These are phyloP conservation scores for Naganishia kalamii DNA, from an alignment of 768 basidiomycete genomes.

Conservation along the genomic window DNA sequence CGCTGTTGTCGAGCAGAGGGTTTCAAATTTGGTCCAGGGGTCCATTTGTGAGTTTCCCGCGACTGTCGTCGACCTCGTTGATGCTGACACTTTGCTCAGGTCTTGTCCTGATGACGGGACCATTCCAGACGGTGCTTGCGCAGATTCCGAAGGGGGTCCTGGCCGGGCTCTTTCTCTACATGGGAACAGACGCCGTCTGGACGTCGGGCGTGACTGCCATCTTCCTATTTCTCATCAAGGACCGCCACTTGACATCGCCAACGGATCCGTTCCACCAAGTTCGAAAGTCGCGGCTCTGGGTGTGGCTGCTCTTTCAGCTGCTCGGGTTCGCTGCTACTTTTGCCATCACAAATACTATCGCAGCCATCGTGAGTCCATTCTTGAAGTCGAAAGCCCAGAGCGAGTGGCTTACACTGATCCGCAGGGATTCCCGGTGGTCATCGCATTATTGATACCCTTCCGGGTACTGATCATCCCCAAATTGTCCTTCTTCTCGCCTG, in stretches of 20 bases:
- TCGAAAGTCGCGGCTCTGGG: conserved; percentile 62
- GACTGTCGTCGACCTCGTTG: not conserved
- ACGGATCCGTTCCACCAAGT: conserved; percentile 69
- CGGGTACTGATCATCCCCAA: conserved; percentile 65
- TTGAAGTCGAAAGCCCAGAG: not conserved
- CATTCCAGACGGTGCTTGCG: conserved; percentile 70
- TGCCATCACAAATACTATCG: conserved; percentile 78
- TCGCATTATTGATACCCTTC: conserved; percentile 72
- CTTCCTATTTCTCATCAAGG: conserved; percentile 70
- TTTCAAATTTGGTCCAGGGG: conserved; percentile 83
- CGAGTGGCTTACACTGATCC: not conserved
- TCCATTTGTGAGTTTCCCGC: conserved; percentile 52
- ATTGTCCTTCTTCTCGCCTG: conserved; percentile 61
- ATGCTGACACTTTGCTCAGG: conserved; percentile 27
- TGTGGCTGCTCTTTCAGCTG: conserved; percentile 70
- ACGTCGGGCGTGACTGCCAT: conserved; percentile 77
- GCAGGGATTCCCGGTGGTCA: conserved; percentile 84
- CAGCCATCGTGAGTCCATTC: conserved; percentile 16
- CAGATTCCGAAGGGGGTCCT: conserved; percentile 70
- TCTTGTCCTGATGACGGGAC: conserved; percentile 71
- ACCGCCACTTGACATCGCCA: conserved; percentile 57
- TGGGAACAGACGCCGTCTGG: conserved; percentile 76
- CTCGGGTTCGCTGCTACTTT: conserved; percentile 80
- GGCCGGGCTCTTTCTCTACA: conserved; percentile 87
- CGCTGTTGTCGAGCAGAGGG: conserved; percentile 83